Base-by-base conservation (phyloP, 345 rosid genomes). In the Triadica sebifera region DNA sequence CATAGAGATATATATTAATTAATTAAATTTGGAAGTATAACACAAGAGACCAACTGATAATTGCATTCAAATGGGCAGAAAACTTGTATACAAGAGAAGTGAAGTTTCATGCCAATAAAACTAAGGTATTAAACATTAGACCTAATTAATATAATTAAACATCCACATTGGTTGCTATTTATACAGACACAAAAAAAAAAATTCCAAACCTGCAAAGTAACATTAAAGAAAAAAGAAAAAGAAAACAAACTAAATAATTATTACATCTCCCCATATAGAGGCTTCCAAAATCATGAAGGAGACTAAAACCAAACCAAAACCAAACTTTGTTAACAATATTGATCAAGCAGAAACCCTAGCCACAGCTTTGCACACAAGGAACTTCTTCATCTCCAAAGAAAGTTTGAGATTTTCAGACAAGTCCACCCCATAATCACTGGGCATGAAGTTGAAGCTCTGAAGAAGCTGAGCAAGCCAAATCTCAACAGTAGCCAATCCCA, bases 341-440 rank as follows among this genome's bases (percentile, higher is more conserved):
- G 19, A 17, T 59, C 37, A 75, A 60, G 41, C 66, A 69, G n/a
- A n/a, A 75, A 76, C 74, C 81, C 92, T 81, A 65, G 89, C 74
- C 60, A 90, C 39, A 49, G 89, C 90, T 74, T 63, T 86, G 75
- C 90, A 90, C 13, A 80, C 82, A 84, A 88, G 62, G 0, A 90
- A 81, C 49, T 79, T 84, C 74, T 85, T 85, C 90, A 88, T 88
- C 78, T 90, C 94, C 88, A 86, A 73, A 4, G 94, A 88, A 5
- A 88, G 88, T 73, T 88, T 88, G 46, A 88, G 70, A 17, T 73
- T 74, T 67, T 90, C 94, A 4, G 81, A 19, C 57, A 90, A 75
- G 20, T 88, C 88, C 37, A 90, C 88, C 0, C 43, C 86, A 70
- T 63, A 9, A 60, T 75, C 71, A 25, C 77, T 75, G 12, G 82